phyloP scores from a whole-genome alignment of 2,329 filamentous ascomycete species.

The Escovopsis sp. region DNA sequence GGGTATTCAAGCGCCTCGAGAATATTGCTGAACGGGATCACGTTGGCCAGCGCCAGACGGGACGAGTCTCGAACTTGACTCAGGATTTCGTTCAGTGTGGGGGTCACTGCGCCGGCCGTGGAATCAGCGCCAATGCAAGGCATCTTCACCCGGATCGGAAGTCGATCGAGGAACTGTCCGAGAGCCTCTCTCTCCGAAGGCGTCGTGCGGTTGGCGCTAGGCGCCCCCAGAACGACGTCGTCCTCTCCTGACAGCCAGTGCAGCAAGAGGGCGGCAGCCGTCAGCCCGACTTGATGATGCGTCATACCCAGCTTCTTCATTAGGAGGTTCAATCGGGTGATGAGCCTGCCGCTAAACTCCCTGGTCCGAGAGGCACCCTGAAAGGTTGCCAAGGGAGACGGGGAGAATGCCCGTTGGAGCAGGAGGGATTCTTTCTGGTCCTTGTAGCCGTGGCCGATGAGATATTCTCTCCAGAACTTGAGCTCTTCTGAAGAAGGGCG shows the following conservation, averaged over 20 bases:
- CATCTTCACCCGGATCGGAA: not conserved
- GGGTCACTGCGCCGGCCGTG: too few relatives aligned
- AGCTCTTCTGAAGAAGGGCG: not conserved
- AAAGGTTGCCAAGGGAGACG: constrained; percentile 1
- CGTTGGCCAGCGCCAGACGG: not conserved
- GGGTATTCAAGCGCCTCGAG: not conserved
- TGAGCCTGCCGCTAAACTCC: not conserved
- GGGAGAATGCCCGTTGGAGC: not conserved
- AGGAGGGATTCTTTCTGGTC: not conserved
- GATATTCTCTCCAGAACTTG: not conserved
- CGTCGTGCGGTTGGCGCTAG: constrained; percentile 1
- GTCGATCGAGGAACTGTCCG: constrained; percentile 1
- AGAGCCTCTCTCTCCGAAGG: not conserved
- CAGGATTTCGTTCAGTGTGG: not conserved
- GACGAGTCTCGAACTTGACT: not conserved
- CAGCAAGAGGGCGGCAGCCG: constrained; percentile 1
- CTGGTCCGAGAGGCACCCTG: not conserved
- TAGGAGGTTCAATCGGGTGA: not conserved
- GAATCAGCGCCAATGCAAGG: not conserved
- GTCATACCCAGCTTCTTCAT: constrained; percentile 2
- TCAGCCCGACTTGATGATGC: constrained; percentile 3
- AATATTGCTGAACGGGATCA: constrained; percentile 2
- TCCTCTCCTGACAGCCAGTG: constrained; percentile 1
- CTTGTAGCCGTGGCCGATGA: not conserved
- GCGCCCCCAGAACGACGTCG: constrained; percentile 2